Base-by-base conservation (phyloP, 805 yeast species). In the Candida sonorensis region DNA sequence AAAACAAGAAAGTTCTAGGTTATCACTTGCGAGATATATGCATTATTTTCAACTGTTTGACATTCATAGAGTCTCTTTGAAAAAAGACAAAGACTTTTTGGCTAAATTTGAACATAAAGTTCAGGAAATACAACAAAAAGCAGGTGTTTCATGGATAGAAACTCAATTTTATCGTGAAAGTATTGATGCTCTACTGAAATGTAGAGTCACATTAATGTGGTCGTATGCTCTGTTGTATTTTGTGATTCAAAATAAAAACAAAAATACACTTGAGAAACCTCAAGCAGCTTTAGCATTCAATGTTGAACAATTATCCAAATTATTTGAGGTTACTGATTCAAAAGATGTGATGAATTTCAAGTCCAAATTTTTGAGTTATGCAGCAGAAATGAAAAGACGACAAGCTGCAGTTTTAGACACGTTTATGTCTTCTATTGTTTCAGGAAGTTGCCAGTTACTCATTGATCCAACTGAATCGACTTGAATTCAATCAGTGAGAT, bases 141-240 rank as follows among this genome's bases (percentile, higher is more conserved):
- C 68, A 16, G 76, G 77, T 2, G 69, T 74, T 28, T 78, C 94
- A 2, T 86, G 95, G 94, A 81, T 80, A 32, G 95, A 88, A 48
- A 81, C 86, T 1, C 92, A 84, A 46, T 90, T 82, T 50, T 67
- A 88, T 31, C 71, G 79, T 8, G 90, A 83, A 33, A 76, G 90
- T 24, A 77, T 83, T 25, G 67, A 69, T 29, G 69, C 72, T 2
- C 58, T 90, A 35, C 63, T 77, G 19, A 69, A 67, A 36, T 83
- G 94, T 7, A 66, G 97, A 37, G 74, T 76, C 26, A 74, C 85
- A 2, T 63, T 92, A 32, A 83, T 86, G 62, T 92, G 97, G 97
- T 76, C 96, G 0, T 88, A 84, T 57, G 87, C 85, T 2, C 72
- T 86, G 45, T 77, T 85, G 10, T 90, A 61, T 49, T 84, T 77